Evolutionary conservation across 2,329 filamentous ascomycete species (phyloP).

Genomic region (Ophiostoma sp.): DNA sequence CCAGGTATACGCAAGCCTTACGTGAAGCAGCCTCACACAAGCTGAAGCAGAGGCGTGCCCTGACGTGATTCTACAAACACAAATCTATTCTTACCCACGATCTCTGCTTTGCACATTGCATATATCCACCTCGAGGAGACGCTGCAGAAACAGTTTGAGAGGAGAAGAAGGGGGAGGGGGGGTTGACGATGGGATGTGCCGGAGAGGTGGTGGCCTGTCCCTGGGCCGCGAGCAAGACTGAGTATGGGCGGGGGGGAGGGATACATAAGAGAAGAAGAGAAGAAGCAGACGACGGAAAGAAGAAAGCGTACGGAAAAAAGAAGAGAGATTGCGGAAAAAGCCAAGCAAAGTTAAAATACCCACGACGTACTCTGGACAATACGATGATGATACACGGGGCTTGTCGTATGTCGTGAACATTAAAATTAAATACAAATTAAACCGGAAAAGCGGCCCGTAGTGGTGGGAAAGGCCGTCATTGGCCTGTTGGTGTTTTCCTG

Average conservation of each 20-base stretch:
- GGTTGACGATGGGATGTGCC: too few species aligned
- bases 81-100: too few species aligned
- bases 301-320: too few species aligned
- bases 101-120: too few species aligned
- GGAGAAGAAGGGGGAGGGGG: not conserved
- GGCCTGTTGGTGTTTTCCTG: not conserved
- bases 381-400: not conserved
- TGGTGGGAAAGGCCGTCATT: not conserved
- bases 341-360: constrained; percentile 12
- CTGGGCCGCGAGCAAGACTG: not conserved
- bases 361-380: not conserved
- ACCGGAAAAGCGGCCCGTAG: not conserved
- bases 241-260: not conserved
- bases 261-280: not conserved
- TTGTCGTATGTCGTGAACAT: constrained; percentile 3
- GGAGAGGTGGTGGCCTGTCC: not conserved
- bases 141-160: not conserved
- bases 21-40: not conserved
- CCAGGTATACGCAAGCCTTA: constrained; percentile 4
- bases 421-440: not conserved
- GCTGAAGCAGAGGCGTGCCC: not conserved
- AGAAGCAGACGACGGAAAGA: not conserved
- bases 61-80: too few species aligned
- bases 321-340: not conserved
- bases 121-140: not conserved